A percentile compares a stretch with the other conserved stretches of the same genome.
These are phyloP conservation scores for Penicillium psychrosexuale DNA, from an alignment of 2,329 filamentous ascomycete genomes.

Conservation along the genomic window DNA sequence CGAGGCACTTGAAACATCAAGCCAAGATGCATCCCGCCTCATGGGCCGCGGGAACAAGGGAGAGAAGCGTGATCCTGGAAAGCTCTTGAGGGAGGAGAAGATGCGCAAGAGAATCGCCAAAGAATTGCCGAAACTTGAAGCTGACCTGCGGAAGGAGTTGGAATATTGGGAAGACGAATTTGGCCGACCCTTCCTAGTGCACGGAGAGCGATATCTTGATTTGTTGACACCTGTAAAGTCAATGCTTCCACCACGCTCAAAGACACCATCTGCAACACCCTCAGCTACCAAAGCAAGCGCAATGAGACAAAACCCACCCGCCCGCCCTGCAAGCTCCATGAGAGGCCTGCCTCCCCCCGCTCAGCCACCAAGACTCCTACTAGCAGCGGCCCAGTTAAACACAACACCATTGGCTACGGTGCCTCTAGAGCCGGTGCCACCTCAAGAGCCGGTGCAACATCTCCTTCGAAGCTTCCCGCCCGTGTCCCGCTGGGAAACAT, in stretches of 20 bases:
- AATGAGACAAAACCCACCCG: constrained; percentile 26
- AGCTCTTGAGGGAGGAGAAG: constrained; percentile 92
- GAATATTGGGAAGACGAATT: constrained; percentile 92
- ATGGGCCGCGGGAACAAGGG: constrained; percentile 90
- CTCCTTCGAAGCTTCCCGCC: constrained; percentile 49
- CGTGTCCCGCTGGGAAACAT: constrained; percentile 48
- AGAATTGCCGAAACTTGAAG: constrained; percentile 86
- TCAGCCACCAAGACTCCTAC: constrained; percentile 49
- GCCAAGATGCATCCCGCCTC: constrained; percentile 88
- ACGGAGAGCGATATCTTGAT: constrained; percentile 87
- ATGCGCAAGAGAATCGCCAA: constrained; percentile 97
- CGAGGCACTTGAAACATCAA: constrained; percentile 82
- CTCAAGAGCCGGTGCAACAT: constrained; percentile 35
- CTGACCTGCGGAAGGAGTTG: constrained; percentile 76
- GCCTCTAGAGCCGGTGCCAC: constrained; percentile 32
- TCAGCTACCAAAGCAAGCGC: constrained; percentile 27
- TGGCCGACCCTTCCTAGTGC: constrained; percentile 86
- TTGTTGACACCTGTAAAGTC: constrained; percentile 65
- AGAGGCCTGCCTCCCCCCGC: constrained; percentile 41
- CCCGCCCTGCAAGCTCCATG: constrained; percentile 36
- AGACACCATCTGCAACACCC: constrained; percentile 43
- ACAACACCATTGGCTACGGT: constrained; percentile 35
- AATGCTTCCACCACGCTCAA: constrained; percentile 59
- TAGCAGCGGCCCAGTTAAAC: constrained; percentile 38
- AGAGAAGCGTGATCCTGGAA: constrained; percentile 89